Evolutionary conservation across 179 eudicot genomes (phyloP).

Genomic region (Vitellaria paradoxa): DNA sequence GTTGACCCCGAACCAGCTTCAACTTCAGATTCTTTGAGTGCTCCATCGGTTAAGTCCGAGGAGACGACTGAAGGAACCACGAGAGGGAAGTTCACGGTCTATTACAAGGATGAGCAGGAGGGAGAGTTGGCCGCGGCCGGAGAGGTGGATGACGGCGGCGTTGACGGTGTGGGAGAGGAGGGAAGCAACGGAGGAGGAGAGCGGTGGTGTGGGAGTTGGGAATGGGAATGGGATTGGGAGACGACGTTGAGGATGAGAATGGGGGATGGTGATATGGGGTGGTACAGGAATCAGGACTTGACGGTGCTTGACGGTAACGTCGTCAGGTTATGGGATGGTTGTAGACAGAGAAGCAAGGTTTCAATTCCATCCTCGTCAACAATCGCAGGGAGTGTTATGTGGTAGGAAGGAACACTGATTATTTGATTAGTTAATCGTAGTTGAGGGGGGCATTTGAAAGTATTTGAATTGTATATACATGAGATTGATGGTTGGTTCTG

Average conservation of each 20-base stretch:
- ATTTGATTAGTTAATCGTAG: neutral
- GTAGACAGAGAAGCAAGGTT: neutral
- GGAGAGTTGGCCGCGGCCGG: neutral
- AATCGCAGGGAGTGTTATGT: conserved; percentile 1
- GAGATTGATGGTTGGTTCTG: neutral
- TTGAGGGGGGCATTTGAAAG: neutral
- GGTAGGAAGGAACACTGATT: neutral
- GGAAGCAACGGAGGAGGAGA: neutral
- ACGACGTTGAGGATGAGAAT: conserved; percentile 35
- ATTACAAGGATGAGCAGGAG: conserved; percentile 18
- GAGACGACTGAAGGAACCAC: conserved; percentile 25
- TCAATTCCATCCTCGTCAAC: neutral
- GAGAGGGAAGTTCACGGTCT: conserved; percentile 38
- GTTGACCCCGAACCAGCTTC: neutral
- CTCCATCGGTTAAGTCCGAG: neutral
- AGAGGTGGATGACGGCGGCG: conserved; percentile 13
- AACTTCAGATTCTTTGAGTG: neutral
- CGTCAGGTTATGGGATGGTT: conserved; percentile 64
- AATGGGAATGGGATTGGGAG: conserved; percentile 11
- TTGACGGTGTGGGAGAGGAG: conserved; percentile 14
- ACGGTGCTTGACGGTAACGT: conserved; percentile 62
- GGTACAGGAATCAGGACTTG: conserved; percentile 62
- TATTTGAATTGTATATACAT: conserved; percentile 3
- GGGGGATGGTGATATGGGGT: conserved; percentile 40
- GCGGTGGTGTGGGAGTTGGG: conserved; percentile 17